Evolutionary conservation across 2,329 filamentous ascomycete species (phyloP).

Genomic region (Ophiocordyceps camponoti-saundersi): DNA sequence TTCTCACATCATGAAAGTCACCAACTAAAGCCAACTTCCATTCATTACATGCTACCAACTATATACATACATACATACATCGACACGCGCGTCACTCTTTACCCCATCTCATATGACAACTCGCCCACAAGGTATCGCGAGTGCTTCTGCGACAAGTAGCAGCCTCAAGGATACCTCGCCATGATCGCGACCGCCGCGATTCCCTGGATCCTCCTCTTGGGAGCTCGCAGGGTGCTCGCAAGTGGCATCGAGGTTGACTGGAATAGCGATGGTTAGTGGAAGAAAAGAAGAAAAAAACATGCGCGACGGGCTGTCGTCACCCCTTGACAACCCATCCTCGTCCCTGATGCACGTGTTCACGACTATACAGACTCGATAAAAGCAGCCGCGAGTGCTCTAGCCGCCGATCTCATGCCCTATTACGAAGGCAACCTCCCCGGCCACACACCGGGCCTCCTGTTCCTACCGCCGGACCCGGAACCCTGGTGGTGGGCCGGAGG

Average conservation of each 20-base stretch:
- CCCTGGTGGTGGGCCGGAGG: constrained; percentile 44
- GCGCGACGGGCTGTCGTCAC: too few species aligned
- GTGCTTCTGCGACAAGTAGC: too few species aligned
- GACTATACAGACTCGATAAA: not conserved
- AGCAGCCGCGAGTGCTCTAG: not conserved
- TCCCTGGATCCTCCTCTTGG: not conserved
- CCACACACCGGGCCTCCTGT: not conserved
- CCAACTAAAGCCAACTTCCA: too few species aligned
- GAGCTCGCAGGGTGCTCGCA: not conserved
- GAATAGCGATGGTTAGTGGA: not conserved
- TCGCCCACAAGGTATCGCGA: too few species aligned
- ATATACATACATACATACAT: too few species aligned
- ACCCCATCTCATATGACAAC: too few species aligned
- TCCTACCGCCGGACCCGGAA: not conserved
- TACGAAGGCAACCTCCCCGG: not conserved
- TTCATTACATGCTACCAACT: too few species aligned
- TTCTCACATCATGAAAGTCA: too few species aligned
- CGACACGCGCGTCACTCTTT: too few species aligned
- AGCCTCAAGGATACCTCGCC: not conserved
- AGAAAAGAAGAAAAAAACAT: too few species aligned
- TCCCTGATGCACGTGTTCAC: too few species aligned
- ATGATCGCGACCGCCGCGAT: not conserved
- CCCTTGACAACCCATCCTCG: too few species aligned
- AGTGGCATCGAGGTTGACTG: not conserved
- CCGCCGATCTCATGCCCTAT: not conserved